These are phyloP conservation scores for Rhizopus microsporus DNA, from an alignment of 371 early-diverging fungal genomes.

Conservation along the genomic window DNA sequence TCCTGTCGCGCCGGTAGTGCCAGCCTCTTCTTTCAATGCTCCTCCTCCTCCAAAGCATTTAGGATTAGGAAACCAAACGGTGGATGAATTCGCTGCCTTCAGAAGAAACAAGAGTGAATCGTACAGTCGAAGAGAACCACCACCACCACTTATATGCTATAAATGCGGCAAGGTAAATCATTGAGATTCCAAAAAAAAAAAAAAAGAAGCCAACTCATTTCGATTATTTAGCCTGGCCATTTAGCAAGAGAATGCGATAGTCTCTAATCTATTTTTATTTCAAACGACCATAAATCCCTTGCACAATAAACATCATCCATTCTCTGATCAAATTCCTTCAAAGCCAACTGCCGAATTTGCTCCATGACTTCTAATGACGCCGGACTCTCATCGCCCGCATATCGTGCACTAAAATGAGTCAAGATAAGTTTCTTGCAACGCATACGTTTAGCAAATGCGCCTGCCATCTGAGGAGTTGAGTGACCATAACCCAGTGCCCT, in stretches of 20 bases:
- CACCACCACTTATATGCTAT: constrained; percentile 26
- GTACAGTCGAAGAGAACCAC: constrained; percentile 22
- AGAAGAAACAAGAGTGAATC: constrained; percentile 30
- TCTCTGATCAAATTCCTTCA: constrained; percentile 39
- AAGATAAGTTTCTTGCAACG: constrained; percentile 47
- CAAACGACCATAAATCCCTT: constrained; percentile 46
- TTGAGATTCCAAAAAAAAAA: neutral
- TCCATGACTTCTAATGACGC: constrained; percentile 55
- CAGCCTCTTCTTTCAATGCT: neutral
- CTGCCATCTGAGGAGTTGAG: constrained; percentile 70
- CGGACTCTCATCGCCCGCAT: constrained; percentile 48
- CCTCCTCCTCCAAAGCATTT: neutral
- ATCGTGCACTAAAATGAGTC: constrained; percentile 64
- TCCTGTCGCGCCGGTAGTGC: neutral
- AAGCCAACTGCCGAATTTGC: constrained; percentile 49
- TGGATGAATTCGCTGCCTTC: constrained; percentile 28
- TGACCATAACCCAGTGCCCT: constrained; percentile 55
- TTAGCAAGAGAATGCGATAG: constrained; percentile 35
- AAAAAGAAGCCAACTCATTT: neutral
- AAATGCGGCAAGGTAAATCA: constrained; percentile 28
- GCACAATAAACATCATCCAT: constrained; percentile 44
- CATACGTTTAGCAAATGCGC: constrained; percentile 42
- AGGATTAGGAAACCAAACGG: constrained; percentile 18
- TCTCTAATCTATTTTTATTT: constrained; percentile 33
- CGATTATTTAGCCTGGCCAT: constrained; percentile 25